phyloP scores from a whole-genome alignment of 306 rosid species.

The Sphenostylis stenocarpa region DNA sequence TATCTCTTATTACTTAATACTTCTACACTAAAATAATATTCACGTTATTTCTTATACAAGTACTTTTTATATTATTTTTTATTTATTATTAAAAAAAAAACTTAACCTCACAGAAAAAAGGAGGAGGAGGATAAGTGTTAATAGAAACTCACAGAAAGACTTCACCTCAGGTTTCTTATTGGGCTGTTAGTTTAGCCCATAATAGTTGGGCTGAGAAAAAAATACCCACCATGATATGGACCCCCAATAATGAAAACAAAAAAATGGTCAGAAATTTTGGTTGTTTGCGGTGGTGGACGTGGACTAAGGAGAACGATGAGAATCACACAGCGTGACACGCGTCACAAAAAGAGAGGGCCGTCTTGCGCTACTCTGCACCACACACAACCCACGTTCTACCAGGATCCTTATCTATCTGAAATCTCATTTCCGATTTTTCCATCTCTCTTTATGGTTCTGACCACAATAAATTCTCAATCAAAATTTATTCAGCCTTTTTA shows the following conservation, averaged over 20 bases:
- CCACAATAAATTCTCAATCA: slow-evolving; percentile 13
- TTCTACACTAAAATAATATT: no score
- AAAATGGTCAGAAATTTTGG: background rate
- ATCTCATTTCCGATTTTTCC: background rate
- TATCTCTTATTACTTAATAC: no score
- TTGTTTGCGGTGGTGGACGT: slow-evolving; percentile 3
- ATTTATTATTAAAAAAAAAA: no score
- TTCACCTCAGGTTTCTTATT: no score
- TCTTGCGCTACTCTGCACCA: slow-evolving; percentile 30
- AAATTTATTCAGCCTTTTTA: background rate
- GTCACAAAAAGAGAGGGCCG: slow-evolving; percentile 18
- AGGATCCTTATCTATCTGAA: slow-evolving; percentile 24
- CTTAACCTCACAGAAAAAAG: no score
- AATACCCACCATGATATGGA: background rate
- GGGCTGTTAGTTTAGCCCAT: background rate
- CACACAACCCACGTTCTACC: slow-evolving; percentile 26
- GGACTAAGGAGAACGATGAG: slow-evolving; percentile 14
- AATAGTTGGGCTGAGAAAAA: no score
- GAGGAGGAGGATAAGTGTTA: no score
- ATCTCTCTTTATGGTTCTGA: background rate
- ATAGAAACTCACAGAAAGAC: no score
- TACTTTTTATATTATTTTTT: no score
- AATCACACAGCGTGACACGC: background rate
- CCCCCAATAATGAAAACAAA: background rate
- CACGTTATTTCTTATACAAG: no score